Base-by-base conservation (phyloP, 139 green algal genomes). In the Chlorella ohadii region DNA sequence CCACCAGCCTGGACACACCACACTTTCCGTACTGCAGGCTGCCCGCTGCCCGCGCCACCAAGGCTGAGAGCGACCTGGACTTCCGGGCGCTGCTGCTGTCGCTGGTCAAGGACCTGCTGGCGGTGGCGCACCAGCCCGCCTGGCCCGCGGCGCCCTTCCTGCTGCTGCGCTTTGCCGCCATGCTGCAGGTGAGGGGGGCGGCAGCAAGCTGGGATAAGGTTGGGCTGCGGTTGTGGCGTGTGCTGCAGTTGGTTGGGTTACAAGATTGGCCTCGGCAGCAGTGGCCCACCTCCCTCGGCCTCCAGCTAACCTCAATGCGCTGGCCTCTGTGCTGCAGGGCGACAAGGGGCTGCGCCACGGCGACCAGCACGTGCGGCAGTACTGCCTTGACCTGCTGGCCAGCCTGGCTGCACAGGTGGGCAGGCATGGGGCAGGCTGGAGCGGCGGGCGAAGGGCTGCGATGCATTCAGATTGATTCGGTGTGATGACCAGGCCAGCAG, bases 61-160 rank as follows among this genome's bases (percentile, higher is more conserved):
- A 90, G 41, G 36, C 65, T 16, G 89, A 96, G 59, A 78, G 63
- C 6, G 86, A 91, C 55, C 19, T 67, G 4, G 92, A 96, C 65
- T 67, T 94, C 11, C 86, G 87, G n/a, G 72, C 77, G 3, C 78
- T 93, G 41, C 55, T 95, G 55, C 88, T 94, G 44, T 82, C 87
- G 19, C 74, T 97, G n/a, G 56, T 95, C 22, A 59, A 80, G 84
- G 94, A 97, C 65, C 67, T 97, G 44, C 84, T 95, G 61, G 79
- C 82, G 0, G 67, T 91, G 41, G 84, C 91, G 56, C 82, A 77
- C 67, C 63, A 91, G 73, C 91, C 93, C 36, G 90, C 94, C 47
- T 98, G 94, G 94, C 94, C 94, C 3, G 91, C 86, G 3, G 93
- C 94, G 13, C 33, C 31, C 25, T 82, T 92, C 33, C 72, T 97